phyloP scores from a whole-genome alignment of 768 basidiomycete genomes.

The Trametes maxima region DNA sequence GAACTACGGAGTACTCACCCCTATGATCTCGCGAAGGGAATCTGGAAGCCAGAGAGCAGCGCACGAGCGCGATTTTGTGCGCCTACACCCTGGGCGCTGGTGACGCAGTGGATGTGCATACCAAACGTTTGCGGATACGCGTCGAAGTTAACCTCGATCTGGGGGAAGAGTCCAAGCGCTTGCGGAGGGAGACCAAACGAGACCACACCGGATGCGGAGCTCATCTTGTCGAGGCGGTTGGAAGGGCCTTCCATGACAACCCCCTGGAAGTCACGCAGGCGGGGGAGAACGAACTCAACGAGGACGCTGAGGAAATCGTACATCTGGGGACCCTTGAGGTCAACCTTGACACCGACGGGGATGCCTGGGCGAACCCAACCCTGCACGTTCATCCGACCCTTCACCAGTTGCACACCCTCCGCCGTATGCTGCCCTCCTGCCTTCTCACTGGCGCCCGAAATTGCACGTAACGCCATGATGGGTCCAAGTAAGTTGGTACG shows the following conservation, averaged over 20 bases:
- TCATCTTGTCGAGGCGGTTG: conserved; percentile 69
- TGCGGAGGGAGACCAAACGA: conserved; percentile 82
- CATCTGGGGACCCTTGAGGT: conserved; percentile 89
- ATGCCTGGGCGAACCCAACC: conserved; percentile 86
- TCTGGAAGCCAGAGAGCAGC: conserved; percentile 87
- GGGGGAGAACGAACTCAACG: conserved; percentile 93
- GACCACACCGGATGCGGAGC: conserved; percentile 84
- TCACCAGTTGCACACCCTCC: conserved; percentile 79
- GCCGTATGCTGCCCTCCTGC: conserved; percentile 72
- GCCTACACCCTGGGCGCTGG: conserved; percentile 83
- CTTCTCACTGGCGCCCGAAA: conserved; percentile 79
- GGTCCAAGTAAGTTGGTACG: conserved; percentile 78
- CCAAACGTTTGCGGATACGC: conserved; percentile 84
- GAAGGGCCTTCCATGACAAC: conserved; percentile 76
- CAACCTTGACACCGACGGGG: conserved; percentile 88
- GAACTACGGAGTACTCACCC: background rate
- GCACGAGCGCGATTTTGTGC: conserved; percentile 89
- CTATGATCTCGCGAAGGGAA: conserved; percentile 68
- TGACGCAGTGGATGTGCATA: conserved; percentile 94
- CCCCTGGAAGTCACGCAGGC: conserved; percentile 88
- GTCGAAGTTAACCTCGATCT: conserved; percentile 93
- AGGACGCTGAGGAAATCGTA: conserved; percentile 90
- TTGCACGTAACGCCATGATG: conserved; percentile 83
- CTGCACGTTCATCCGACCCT: conserved; percentile 64
- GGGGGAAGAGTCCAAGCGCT: conserved; percentile 91